Conservation (phyloP, 2,329 filamentous ascomycete genomes). For the Trichoderma sp. region DNA sequence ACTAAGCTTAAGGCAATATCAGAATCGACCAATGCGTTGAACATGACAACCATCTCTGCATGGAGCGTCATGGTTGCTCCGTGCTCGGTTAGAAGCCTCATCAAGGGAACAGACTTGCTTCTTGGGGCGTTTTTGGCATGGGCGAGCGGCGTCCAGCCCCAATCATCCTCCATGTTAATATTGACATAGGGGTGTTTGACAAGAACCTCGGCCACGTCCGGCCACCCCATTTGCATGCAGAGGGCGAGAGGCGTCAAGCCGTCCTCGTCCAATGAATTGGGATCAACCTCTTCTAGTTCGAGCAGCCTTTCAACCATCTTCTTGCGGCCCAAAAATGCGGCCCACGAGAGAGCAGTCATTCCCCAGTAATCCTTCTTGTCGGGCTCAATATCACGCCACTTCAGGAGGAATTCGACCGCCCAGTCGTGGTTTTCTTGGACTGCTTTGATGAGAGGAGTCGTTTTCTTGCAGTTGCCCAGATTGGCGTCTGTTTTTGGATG, state of each 20-base stretch:
- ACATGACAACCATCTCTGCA: not conserved
- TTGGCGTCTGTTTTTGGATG: not conserved
- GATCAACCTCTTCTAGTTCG: not conserved
- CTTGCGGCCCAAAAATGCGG: not conserved
- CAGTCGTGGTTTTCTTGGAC: not conserved
- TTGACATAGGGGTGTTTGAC: not conserved
- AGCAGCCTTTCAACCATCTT: not conserved
- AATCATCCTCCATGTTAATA: not conserved
- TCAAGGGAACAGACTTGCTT: not conserved
- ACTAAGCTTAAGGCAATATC: not conserved
- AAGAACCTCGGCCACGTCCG: not conserved
- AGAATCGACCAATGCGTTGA: not conserved
- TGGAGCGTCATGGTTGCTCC: slow-evolving; percentile 1
- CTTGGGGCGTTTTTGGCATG: not conserved
- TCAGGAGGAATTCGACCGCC: not conserved
- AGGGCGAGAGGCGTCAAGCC: not conserved
- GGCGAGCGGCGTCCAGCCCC: not conserved
- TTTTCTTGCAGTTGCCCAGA: not conserved
- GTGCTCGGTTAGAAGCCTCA: not conserved
- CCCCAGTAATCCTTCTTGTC: slow-evolving; percentile 11
- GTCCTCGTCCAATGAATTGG: not conserved
- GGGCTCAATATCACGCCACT: not conserved
- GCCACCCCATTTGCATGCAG: not conserved
- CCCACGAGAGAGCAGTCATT: slow-evolving; percentile 15
- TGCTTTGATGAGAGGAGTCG: not conserved